Conservation (phyloP, 106 monocot genomes). For the Vanilla planifolia region DNA sequence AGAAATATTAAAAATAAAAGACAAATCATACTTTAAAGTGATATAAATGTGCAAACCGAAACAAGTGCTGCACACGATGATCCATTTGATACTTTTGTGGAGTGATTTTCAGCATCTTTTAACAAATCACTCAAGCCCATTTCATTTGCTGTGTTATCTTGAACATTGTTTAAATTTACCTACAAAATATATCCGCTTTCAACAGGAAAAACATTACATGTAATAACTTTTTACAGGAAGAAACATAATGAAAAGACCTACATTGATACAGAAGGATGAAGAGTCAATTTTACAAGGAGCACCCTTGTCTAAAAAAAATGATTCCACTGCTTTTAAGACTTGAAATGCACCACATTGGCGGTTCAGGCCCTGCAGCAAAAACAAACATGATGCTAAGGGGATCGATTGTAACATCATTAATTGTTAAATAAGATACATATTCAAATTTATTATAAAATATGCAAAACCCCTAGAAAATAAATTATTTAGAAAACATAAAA, state of each 20-base stretch:
- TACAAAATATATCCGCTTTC: conserved; percentile 8
- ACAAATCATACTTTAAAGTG: background rate
- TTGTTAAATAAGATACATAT: too few relatives aligned
- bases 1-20: background rate
- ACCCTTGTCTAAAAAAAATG: conserved; percentile 52
- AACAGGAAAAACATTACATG: background rate
- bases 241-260: conserved; percentile 17
- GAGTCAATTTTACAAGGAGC: conserved; percentile 48
- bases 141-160: background rate
- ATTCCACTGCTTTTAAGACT: conserved; percentile 59
- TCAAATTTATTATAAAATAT: too few relatives aligned
- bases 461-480: too few relatives aligned
- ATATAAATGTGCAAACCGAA: conserved; percentile 26
- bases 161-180: conserved; percentile 40
- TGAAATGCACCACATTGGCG: conserved; percentile 62
- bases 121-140: conserved; percentile 7
- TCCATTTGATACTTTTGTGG: conserved; percentile 5
- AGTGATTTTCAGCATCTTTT: background rate
- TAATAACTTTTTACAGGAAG: background rate
- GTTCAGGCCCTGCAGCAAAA: conserved; percentile 50
- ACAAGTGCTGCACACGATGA: conserved; percentile 24
- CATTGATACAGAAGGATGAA: conserved; percentile 55
- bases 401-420: background rate
- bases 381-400: conserved; percentile 8
- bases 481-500: too few relatives aligned